These are phyloP conservation scores for Hysterangium stoloniferum DNA, from an alignment of 768 basidiomycete genomes.

Conservation along the genomic window DNA sequence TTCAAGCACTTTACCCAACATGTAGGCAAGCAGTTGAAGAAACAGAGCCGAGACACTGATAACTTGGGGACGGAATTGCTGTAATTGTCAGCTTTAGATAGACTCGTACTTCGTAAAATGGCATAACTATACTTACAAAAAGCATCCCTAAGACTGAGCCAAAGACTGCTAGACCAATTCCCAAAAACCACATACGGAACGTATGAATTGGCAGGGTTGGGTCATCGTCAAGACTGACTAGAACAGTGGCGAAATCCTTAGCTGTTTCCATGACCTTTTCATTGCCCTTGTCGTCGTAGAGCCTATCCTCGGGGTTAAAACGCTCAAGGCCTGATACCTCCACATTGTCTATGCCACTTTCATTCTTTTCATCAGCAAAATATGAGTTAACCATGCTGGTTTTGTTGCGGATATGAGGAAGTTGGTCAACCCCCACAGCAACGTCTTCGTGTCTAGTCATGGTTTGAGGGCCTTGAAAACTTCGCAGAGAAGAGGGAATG, in stretches of 20 bases:
- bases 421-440: too few species aligned
- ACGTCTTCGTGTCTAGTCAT: too few species aligned
- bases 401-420: too few species aligned
- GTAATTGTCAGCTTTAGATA: neutral
- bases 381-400: too few species aligned
- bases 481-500: too few species aligned
- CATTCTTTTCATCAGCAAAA: too few species aligned
- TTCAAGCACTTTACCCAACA: conserved; percentile 5
- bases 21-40: conserved; percentile 9
- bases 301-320: neutral
- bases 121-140: neutral
- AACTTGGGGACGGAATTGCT: conserved; percentile 8
- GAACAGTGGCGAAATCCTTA: conserved; percentile 4
- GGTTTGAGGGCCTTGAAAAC: too few species aligned
- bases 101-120: neutral
- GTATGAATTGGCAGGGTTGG: conserved; percentile 31
- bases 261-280: conserved; percentile 9
- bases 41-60: conserved; percentile 5
- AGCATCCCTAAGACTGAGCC: conserved; percentile 9
- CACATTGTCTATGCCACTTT: too few species aligned
- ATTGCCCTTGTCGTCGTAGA: conserved; percentile 7
- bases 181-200: conserved; percentile 58
- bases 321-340: neutral
- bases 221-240: conserved; percentile 27
- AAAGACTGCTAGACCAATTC: conserved; percentile 18